Evolutionary conservation across 306 rosid genomes (phyloP).

Genomic region (Quercus dentata): DNA sequence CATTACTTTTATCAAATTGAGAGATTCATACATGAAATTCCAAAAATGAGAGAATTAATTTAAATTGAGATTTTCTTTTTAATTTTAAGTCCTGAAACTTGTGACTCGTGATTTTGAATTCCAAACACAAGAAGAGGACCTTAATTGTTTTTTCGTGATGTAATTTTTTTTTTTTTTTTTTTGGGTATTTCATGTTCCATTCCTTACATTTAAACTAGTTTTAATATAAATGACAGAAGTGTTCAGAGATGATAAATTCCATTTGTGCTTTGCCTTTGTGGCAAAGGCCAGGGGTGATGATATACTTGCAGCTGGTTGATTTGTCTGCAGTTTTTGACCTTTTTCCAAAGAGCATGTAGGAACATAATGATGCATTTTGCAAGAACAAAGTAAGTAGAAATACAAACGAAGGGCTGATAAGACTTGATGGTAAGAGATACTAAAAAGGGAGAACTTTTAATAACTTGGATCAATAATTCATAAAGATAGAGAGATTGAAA

Average conservation of each 20-base stretch:
- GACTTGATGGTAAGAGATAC: too few species aligned
- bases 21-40: not conserved
- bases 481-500: too few species aligned
- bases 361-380: not conserved
- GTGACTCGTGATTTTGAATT: not conserved
- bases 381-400: not conserved
- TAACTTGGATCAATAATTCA: too few species aligned
- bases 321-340: not conserved
- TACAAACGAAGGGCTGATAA: too few species aligned
- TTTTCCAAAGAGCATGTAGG: slow-evolving; percentile 6
- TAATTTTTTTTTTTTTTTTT: not conserved
- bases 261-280: not conserved
- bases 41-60: not conserved
- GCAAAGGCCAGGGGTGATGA: not conserved
- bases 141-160: not conserved
- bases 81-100: not conserved
- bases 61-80: not conserved
- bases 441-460: too few species aligned
- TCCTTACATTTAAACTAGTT: not conserved
- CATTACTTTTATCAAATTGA: not conserved
- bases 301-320: not conserved
- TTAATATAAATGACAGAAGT: not conserved
- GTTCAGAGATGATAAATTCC: not conserved
- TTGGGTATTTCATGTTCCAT: not conserved
- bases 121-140: not conserved